Conservation (phyloP, 2,329 filamentous ascomycete genomes). For the Aspergillus floridensis region DNA sequence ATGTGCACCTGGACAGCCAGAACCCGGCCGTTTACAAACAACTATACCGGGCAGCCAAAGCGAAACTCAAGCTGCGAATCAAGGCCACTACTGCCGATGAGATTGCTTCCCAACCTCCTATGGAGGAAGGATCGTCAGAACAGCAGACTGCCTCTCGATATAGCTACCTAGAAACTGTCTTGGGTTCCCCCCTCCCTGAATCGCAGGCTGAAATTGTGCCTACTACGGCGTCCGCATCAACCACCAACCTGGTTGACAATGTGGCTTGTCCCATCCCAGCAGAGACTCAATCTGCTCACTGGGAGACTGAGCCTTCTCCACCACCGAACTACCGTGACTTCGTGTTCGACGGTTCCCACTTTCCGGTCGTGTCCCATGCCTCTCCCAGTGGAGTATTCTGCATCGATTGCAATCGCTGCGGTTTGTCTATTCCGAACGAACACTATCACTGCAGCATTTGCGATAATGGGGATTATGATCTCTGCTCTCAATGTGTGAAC, state of each 20-base stretch:
- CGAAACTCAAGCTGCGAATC: slow-evolving; percentile 94
- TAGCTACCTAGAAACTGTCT: slow-evolving; percentile 45
- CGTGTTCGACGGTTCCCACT: slow-evolving; percentile 27
- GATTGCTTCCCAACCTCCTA: slow-evolving; percentile 15
- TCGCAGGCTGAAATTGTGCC: slow-evolving; percentile 15
- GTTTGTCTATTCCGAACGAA: slow-evolving; percentile 69
- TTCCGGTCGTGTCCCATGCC: slow-evolving; percentile 34
- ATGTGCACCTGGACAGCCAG: slow-evolving; percentile 72
- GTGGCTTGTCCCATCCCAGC: slow-evolving; percentile 5
- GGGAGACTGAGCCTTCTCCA: slow-evolving; percentile 7
- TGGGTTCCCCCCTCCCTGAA: slow-evolving; percentile 31
- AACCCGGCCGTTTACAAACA: slow-evolving; percentile 92
- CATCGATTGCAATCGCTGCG: slow-evolving; percentile 93
- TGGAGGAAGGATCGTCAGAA: slow-evolving; percentile 14
- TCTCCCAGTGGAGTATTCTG: slow-evolving; percentile 59
- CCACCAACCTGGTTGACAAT: slow-evolving; percentile 10
- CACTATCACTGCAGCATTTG: slow-evolving; percentile 96
- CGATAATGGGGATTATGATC: slow-evolving; percentile 89
- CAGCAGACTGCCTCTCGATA: slow-evolving; percentile 27
- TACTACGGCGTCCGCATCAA: slow-evolving; percentile 9
- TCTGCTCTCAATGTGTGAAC: slow-evolving; percentile 77
- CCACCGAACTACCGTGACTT: slow-evolving; percentile 28
- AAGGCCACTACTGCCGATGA: slow-evolving; percentile 58
- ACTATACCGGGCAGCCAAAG: slow-evolving; percentile 92
- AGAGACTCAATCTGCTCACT: slow-evolving; percentile 10